Conservation (phyloP, 108 stramenopile species). For the Discostella pseudostelligera region DNA sequence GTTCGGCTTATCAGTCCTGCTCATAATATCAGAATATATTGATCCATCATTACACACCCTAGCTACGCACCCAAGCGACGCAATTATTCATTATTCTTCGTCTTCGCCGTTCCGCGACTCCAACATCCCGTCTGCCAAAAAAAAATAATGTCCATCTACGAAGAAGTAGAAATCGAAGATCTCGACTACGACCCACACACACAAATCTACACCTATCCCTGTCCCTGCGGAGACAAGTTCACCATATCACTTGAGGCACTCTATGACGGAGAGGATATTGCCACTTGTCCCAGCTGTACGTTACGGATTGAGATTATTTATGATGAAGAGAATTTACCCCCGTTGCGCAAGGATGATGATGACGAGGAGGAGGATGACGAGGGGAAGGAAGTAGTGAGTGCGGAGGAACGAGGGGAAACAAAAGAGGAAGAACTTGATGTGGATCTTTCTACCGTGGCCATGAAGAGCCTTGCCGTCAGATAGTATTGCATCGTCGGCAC, state of each 20-base stretch:
- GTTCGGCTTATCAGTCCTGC: no score
- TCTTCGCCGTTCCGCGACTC: no score
- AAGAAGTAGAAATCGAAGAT: slow-evolving; percentile 95
- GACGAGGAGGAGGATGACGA: slow-evolving; percentile 41
- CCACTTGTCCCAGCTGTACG: slow-evolving; percentile 95
- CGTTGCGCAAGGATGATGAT: slow-evolving; percentile 48
- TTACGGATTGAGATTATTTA: slow-evolving; percentile 90
- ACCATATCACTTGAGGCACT: slow-evolving; percentile 90
- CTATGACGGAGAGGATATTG: slow-evolving; percentile 95
- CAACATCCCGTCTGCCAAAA: no score
- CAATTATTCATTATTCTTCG: no score
- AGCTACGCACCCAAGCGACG: no score
- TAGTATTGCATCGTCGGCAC: slow-evolving; percentile 5
- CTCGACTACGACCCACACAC: slow-evolving; percentile 85
- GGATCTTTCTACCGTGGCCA: slow-evolving; percentile 6
- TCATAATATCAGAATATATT: no score
- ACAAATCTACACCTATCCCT: slow-evolving; percentile 89
- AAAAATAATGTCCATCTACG: slow-evolving; percentile 85
- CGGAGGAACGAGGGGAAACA: background rate
- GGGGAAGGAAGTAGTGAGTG: slow-evolving; percentile 1
- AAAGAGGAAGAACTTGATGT: slow-evolving; percentile 8
- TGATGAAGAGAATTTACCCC: slow-evolving; percentile 87
- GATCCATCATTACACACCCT: no score
- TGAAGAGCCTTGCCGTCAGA: slow-evolving; percentile 25
- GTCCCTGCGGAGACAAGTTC: slow-evolving; percentile 97